These are phyloP conservation scores for Waitea zeae DNA, from an alignment of 1,284 basidiomycete species.

Conservation along the genomic window DNA sequence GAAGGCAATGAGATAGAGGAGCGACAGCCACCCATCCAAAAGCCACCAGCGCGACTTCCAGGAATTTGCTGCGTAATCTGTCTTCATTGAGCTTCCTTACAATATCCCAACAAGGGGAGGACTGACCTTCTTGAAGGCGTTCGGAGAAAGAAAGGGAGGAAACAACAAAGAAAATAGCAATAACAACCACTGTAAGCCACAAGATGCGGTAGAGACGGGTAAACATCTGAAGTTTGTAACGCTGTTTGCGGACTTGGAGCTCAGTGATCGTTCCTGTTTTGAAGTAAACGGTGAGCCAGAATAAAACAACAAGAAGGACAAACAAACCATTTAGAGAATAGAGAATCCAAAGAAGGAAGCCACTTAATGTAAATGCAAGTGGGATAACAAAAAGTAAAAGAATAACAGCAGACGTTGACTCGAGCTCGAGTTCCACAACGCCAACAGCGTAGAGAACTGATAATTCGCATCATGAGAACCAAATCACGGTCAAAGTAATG, in stretches of 20 bases:
- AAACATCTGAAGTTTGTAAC: conserved; percentile 79
- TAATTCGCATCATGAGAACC: not conserved
- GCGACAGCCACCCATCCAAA: conserved; percentile 86
- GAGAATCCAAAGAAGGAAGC: conserved; percentile 92
- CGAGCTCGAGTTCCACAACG: conserved; percentile 81
- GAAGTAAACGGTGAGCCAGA: conserved; percentile 1
- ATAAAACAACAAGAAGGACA: conserved; percentile 4
- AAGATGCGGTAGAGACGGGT: conserved; percentile 76
- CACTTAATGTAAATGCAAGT: conserved; percentile 83
- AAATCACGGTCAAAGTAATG: not conserved
- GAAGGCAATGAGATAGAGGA: conserved; percentile 77
- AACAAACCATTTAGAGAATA: conserved; percentile 67
- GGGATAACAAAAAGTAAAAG: conserved; percentile 83
- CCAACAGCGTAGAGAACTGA: conserved; percentile 82
- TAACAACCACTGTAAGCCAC: conserved; percentile 68
- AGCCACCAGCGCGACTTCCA: conserved; percentile 94
- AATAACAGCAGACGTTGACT: conserved; percentile 68
- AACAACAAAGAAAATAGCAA: conserved; percentile 83
- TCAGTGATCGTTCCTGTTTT: conserved; percentile 72
- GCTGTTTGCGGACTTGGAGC: conserved; percentile 71
- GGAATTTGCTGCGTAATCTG: conserved; percentile 86
- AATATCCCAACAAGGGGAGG: not conserved
- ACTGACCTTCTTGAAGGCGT: conserved; percentile 70
- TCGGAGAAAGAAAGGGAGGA: conserved; percentile 87
- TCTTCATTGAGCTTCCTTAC: not conserved